Evolutionary conservation across 352 stramenopile species (phyloP).

Genomic region (Phytophthora parvispora): DNA sequence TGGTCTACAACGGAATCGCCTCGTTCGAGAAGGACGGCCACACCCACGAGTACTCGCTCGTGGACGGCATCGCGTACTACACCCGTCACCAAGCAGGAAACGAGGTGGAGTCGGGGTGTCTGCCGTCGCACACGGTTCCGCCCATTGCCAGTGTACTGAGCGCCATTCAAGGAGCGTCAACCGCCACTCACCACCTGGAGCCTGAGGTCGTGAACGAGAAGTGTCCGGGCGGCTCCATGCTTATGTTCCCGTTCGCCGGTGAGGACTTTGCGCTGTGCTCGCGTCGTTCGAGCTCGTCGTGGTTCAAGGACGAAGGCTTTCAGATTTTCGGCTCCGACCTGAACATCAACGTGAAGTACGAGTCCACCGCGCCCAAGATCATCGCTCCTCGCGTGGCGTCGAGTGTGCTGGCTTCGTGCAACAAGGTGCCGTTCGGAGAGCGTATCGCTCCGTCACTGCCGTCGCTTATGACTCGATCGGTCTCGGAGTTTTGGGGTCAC

Average conservation of each 20-base stretch:
- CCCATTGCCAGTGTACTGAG: slow-evolving; percentile 39
- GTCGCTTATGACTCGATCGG: slow-evolving; percentile 30
- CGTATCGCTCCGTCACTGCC: slow-evolving; percentile 29
- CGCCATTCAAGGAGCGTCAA: slow-evolving; percentile 31
- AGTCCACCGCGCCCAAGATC: slow-evolving; percentile 27
- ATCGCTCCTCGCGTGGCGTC: slow-evolving; percentile 19
- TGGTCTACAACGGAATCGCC: slow-evolving; percentile 49
- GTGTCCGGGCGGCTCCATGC: slow-evolving; percentile 25
- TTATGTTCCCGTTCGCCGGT: slow-evolving; percentile 49
- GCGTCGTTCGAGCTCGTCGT: slow-evolving; percentile 15
- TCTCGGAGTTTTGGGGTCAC: slow-evolving; percentile 30
- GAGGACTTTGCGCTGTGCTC: slow-evolving; percentile 58
- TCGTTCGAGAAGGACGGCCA: slow-evolving; percentile 35
- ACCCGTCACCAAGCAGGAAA: slow-evolving; percentile 3
- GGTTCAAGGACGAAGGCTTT: slow-evolving; percentile 41
- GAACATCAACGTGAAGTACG: slow-evolving; percentile 52
- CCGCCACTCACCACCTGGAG: slow-evolving; percentile 11
- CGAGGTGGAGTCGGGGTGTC: slow-evolving; percentile 22
- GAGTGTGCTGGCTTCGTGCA: slow-evolving; percentile 22
- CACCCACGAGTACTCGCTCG: slow-evolving; percentile 44
- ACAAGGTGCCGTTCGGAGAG: slow-evolving; percentile 30
- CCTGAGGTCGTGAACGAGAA: slow-evolving; percentile 8
- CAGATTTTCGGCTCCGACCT: slow-evolving; percentile 52
- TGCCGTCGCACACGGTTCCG: slow-evolving; percentile 34
- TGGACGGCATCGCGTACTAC: slow-evolving; percentile 50